Evolutionary conservation across 257 asterid species (phyloP).

Genomic region (Scutellaria barbata): DNA sequence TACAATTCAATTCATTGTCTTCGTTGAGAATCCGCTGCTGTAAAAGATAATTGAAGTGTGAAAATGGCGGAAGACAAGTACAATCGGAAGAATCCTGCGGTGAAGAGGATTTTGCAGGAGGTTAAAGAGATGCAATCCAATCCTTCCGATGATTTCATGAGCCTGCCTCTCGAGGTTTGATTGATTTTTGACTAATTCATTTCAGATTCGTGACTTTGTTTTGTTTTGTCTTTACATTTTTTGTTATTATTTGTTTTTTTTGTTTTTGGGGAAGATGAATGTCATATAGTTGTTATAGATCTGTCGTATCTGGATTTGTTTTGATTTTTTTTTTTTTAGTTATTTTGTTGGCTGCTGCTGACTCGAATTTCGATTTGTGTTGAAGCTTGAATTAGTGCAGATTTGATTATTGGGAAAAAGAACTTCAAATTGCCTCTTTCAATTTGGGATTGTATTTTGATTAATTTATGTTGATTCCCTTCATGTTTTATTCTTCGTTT

Average conservation of each 20-base stretch:
- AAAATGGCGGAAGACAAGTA: constrained; percentile 79
- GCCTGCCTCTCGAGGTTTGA: constrained; percentile 87
- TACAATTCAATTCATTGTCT: constrained; percentile 13
- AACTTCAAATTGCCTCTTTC: neutral
- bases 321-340: constrained; percentile 25
- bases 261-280: constrained; percentile 2
- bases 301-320: constrained; percentile 21
- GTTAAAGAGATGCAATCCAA: constrained; percentile 91
- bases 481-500: neutral
- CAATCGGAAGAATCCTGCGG: constrained; percentile 85
- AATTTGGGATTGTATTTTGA: neutral
- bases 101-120: constrained; percentile 95
- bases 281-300: neutral
- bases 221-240: neutral
- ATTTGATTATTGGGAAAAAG: neutral
- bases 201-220: neutral
- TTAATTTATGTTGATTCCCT: neutral
- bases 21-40: constrained; percentile 28
- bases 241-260: neutral
- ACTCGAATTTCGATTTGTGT: neutral
- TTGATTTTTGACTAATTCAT: neutral
- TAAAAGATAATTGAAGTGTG: constrained; percentile 25
- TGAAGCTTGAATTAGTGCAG: neutral
- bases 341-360: too few species aligned
- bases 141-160: constrained; percentile 92